Evolutionary conservation across 768 basidiomycete genomes (phyloP), one percentile per base, ranked within the genome.

Genomic region (Wakefieldia striispora): DNA sequence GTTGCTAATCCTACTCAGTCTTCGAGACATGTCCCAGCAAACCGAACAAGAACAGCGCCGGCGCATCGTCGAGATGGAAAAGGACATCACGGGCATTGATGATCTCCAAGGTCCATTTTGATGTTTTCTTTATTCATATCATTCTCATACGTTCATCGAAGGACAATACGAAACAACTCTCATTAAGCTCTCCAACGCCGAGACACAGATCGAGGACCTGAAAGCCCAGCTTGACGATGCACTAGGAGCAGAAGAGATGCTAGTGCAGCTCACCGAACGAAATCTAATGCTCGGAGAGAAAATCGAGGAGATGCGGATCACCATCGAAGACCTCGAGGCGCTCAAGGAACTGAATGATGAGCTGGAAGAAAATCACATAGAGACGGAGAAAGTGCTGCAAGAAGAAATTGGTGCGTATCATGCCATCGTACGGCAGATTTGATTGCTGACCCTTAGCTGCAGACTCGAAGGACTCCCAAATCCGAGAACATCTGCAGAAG

Each of bases 301-400:
- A 83, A 93, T 97, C 56, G 97, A 98, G 65, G 94, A 97, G 69
- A 95, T 97, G 89, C 82, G 92, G 12, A 86, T 91, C 47, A 91
- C 90, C 0, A 92, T 98, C 47, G 95, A 98, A 66, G 97, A 99
- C 60, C 82, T 97, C 4, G 97, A 99, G 64, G 83, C 94, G 11
- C 80, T 99, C 36, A 91, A 95, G 64, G 97, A 98, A 61, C 85
- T 99, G 41, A 92, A 88, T 48, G 95, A 99, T 53, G 97, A 99
- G 70, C 79, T 99, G 3, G 97, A 98, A 67, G 95, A 98, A 69
- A 94, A 91, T 59, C 95, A 98, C 55, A 65, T 90, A 3, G 95
- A 97, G 68, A 91, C 93, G 0, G 95, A 97, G 71, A 94, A 91
- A 65, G 80, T 84, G 20, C 69, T 99, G 50, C 85, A 93, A 59